Evolutionary conservation across 768 basidiomycete species (phyloP).

Genomic region (Floccularia luteovirens): DNA sequence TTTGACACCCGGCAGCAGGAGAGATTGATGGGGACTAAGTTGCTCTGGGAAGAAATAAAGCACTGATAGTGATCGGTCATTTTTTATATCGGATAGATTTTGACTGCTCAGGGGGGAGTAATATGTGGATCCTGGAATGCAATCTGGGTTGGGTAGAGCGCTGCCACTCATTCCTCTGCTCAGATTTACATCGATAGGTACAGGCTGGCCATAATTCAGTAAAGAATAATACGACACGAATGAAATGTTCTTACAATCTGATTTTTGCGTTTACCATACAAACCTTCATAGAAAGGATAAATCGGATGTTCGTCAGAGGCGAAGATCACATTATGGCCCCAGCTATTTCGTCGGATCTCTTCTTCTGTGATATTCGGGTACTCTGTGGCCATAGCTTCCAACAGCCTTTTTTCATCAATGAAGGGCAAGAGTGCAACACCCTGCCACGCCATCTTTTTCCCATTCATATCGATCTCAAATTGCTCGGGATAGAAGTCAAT

Average conservation of each 20-base stretch:
- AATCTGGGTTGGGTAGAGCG: constrained; percentile 78
- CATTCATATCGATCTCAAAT: constrained; percentile 99
- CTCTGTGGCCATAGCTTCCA: constrained; percentile 72
- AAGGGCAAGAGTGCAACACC: constrained; percentile 95
- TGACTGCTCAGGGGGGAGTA: constrained; percentile 59
- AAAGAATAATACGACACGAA: constrained; percentile 7
- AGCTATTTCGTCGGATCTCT: constrained; percentile 76
- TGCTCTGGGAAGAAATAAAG: constrained; percentile 89
- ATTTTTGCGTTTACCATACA: constrained; percentile 87
- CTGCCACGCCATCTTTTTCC: constrained; percentile 99
- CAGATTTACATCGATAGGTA: constrained; percentile 56
- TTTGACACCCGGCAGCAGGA: constrained; percentile 68
- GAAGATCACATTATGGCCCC: constrained; percentile 80
- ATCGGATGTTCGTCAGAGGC: constrained; percentile 79
- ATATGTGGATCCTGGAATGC: constrained; percentile 89
- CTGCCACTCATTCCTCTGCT: constrained; percentile 79
- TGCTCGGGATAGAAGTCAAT: constrained; percentile 90
- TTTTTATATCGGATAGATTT: constrained; percentile 70
- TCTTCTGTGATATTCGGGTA: constrained; percentile 71
- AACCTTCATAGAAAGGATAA: constrained; percentile 78
- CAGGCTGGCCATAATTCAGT: constrained; percentile 43
- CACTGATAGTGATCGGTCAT: constrained; percentile 83
- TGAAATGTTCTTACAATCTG: constrained; percentile 47
- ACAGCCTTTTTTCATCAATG: constrained; percentile 78
- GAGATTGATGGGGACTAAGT: constrained; percentile 74